These are phyloP conservation scores for Alternaria conjuncta DNA, from an alignment of 2,329 filamentous ascomycete genomes.

Conservation along the genomic window DNA sequence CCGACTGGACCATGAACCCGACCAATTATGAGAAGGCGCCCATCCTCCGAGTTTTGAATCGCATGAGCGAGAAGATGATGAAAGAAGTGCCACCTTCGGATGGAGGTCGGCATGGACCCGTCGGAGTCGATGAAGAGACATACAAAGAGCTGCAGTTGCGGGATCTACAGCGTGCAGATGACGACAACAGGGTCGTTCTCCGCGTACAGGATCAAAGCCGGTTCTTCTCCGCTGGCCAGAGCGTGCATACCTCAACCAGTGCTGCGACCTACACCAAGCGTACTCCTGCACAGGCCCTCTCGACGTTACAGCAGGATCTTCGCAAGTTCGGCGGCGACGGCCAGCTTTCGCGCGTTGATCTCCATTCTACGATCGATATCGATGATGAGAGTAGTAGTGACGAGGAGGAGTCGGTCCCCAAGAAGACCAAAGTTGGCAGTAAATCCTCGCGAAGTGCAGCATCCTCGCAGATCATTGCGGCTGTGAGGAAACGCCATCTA, in stretches of 20 bases:
- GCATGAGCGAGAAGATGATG: constrained; percentile 91
- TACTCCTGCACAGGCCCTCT: constrained; percentile 71
- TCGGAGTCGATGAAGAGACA: constrained; percentile 73
- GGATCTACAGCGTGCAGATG: constrained; percentile 77
- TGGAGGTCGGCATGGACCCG: constrained; percentile 67
- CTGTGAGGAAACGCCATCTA: constrained; percentile 66
- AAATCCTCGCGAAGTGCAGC: constrained; percentile 69
- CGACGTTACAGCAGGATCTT: constrained; percentile 68
- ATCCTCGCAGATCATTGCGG: constrained; percentile 69
- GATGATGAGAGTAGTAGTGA: constrained; percentile 68
- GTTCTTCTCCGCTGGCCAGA: constrained; percentile 70
- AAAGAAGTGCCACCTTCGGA: constrained; percentile 83
- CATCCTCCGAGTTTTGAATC: constrained; percentile 88
- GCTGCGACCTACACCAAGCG: constrained; percentile 70
- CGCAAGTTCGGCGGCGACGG: constrained; percentile 49
- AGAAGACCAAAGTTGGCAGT: constrained; percentile 69
- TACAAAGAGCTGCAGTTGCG: constrained; percentile 77
- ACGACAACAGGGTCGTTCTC: constrained; percentile 79
- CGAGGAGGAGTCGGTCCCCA: constrained; percentile 65
- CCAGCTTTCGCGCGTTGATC: constrained; percentile 53
- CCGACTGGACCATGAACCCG: constrained; percentile 89
- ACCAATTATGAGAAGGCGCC: constrained; percentile 76
- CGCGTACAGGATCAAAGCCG: constrained; percentile 87
- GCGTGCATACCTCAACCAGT: constrained; percentile 54
- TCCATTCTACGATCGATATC: constrained; percentile 71